Percentiles rank a stretch among this genome's conserved stretches.
Conservation (phyloP, 306 rosid genomes). For the Herpetospermum pedunculosum region DNA sequence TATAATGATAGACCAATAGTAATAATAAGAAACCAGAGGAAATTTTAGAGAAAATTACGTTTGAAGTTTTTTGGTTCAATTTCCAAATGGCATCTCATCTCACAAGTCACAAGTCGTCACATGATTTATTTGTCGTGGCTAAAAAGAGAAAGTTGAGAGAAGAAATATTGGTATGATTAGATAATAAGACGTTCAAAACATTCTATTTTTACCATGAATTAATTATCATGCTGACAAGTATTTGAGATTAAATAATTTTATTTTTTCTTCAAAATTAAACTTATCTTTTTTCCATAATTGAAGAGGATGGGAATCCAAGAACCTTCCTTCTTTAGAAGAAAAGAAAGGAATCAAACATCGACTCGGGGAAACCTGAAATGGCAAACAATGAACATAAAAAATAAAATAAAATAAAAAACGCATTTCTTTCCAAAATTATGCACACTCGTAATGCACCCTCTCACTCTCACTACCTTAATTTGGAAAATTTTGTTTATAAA, state of each 20-base stretch:
- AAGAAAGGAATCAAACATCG: too few species aligned
- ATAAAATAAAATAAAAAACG: too few species aligned
- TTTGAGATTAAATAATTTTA: not conserved
- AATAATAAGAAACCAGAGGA: too few species aligned
- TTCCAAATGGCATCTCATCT: not conserved
- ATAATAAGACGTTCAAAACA: not conserved
- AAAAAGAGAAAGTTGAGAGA: not conserved
- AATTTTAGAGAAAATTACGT: too few species aligned
- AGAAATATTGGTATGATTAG: not conserved
- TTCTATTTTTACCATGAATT: not conserved
- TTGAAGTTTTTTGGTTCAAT: too few species aligned
- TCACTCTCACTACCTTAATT: not conserved
- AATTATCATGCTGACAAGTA: not conserved
- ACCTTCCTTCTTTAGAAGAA: too few species aligned
- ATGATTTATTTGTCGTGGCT: not conserved
- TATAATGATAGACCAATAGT: too few species aligned
- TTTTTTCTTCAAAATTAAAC: not conserved
- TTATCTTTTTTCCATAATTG: not conserved
- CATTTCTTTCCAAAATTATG: not conserved
- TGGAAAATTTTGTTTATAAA: not conserved
- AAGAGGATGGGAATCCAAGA: not conserved
- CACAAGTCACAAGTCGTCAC: not conserved
- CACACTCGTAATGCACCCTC: not conserved
- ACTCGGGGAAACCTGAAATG: too few species aligned
- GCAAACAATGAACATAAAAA: too few species aligned